Percentiles rank a stretch among this genome's conserved stretches.
Conservation (phyloP, 2,329 filamentous ascomycete genomes). For the Sodiomyces alkalinus region DNA sequence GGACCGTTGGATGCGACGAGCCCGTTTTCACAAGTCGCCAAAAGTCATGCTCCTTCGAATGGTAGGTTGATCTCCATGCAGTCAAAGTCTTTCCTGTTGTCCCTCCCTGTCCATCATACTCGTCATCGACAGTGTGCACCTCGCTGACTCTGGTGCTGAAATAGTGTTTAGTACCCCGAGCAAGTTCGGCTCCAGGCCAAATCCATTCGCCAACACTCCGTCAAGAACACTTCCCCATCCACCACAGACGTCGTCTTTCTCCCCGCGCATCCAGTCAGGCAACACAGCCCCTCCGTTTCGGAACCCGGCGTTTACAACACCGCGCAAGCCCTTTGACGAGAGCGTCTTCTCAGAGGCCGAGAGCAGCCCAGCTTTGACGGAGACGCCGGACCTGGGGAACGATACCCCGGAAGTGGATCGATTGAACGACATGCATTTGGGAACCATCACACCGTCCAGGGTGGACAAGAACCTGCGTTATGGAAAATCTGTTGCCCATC, state of each 20-base stretch:
- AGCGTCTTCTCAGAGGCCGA: conserved; percentile 39
- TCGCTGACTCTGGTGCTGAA: background rate
- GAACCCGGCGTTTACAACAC: conserved; percentile 50
- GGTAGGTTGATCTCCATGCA: too few species aligned
- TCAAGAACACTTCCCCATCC: conserved; percentile 22
- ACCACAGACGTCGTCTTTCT: conserved; percentile 30
- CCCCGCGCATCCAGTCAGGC: conserved; percentile 24
- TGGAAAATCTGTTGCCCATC: conserved; percentile 20
- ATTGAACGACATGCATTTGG: conserved; percentile 26
- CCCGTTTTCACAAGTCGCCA: conserved; percentile 41
- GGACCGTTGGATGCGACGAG: conserved; percentile 45
- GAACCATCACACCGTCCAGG: conserved; percentile 29
- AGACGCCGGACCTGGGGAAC: conserved; percentile 35
- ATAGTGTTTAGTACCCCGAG: conserved; percentile 23
- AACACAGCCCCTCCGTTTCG: conserved; percentile 38
- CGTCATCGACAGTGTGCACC: too few species aligned
- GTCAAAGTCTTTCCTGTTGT: too few species aligned
- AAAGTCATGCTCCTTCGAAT: conserved; percentile 19
- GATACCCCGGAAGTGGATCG: conserved; percentile 37
- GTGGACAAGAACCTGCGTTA: conserved; percentile 31
- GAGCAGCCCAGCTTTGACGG: conserved; percentile 43
- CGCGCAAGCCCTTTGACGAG: conserved; percentile 40
- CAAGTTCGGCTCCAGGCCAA: conserved; percentile 16
- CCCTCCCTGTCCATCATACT: too few species aligned
- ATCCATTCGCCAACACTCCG: conserved; percentile 18